Evolutionary conservation across 2,329 filamentous ascomycete species (phyloP).

Genomic region (Trichoderma atrobrunneum): DNA sequence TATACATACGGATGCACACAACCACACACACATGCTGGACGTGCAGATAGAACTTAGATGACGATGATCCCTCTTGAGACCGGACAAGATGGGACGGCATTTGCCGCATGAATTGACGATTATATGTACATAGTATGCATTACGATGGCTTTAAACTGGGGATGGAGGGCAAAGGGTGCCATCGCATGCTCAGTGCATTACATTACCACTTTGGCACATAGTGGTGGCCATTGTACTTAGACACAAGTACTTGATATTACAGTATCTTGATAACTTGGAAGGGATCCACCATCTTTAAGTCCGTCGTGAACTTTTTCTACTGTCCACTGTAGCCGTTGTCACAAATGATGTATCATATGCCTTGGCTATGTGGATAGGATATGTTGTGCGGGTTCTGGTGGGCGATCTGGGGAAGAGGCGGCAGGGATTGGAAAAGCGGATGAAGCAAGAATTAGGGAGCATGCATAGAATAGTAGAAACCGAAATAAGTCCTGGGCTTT

Average conservation of each 20-base stretch:
- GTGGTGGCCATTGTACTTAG: background rate
- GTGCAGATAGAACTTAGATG: constrained; percentile 22
- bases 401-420: background rate
- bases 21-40: background rate
- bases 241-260: background rate
- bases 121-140: constrained; percentile 12
- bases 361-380: background rate
- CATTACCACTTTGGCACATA: background rate
- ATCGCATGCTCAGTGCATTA: background rate
- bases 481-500: too few species aligned
- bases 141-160: background rate
- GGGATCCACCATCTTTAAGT: background rate
- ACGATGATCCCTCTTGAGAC: constrained; percentile 19
- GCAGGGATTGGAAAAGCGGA: background rate
- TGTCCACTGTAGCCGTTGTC: background rate
- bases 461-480: background rate
- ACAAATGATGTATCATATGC: constrained; percentile 12
- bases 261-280: background rate
- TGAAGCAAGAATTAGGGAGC: background rate
- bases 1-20: background rate
- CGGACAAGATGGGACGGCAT: constrained; percentile 5
- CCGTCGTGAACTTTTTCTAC: background rate
- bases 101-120: constrained; percentile 17
- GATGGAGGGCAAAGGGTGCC: background rate
- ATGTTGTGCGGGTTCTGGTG: background rate